Evolutionary conservation across 106 monocot species (phyloP), one percentile per base, ranked within the genome.

Genomic region (Posidonia australis): DNA sequence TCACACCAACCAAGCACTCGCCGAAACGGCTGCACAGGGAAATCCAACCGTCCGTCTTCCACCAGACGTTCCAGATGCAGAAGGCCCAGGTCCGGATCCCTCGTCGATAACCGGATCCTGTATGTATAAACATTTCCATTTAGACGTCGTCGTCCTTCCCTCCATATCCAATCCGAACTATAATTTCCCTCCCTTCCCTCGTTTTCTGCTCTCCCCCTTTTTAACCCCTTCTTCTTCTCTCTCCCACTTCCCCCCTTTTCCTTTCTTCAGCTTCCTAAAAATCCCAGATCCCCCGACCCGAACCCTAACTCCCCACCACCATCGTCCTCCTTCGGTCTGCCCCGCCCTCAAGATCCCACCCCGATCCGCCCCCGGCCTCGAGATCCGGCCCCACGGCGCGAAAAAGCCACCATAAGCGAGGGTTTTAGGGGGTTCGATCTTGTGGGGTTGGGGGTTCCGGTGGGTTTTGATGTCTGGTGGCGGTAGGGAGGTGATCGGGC

Each of bases 111-210:
- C 7, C 36, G 36, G 36, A 36, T 36, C 36, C 36, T 36, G 5
- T 2, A 36, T 7, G 36, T 36, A 36, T 7, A 7, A n/a, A n/a
- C 36, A 2, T 36, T 36, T 7, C 36, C 7, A 2, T 7, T 36
- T 7, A 36, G 5, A 36, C 36, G 7, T 28, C 42, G 7, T 36
- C 41, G 24, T 16, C 32, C 28, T 78, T 76, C 76, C 72, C 83
- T 80, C 74, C 74, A 68, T 67, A 51, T 67, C 60, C 67, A 46
- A 51, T 67, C 74, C 66, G 65, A 80, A 81, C 73, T 76, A 72
- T 81, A 78, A 71, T 77, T 87, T 79, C 82, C 82, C 80, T 80
- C 79, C 59, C 42, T 81, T 74, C 81, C 82, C 74, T 82, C 82
- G 78, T 81, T 77, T 69, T 71, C 82, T 78, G 74, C 70, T 77